Conservation (phyloP, 2,329 filamentous ascomycete genomes). For the Ascochyta clinopodiicola region DNA sequence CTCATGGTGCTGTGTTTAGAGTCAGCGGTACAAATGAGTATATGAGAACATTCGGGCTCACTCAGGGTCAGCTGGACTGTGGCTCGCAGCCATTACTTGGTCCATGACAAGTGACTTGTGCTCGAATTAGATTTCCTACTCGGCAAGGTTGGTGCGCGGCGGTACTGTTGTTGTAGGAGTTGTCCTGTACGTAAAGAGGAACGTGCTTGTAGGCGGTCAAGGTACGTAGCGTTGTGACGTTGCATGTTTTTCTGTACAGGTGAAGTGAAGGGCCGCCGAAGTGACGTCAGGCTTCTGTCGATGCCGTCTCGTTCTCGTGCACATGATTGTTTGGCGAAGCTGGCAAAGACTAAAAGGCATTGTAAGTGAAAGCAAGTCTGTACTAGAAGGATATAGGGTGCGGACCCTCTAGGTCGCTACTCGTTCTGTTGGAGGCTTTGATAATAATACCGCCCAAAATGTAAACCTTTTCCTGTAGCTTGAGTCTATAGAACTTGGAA, state of each 20-base stretch:
- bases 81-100: background rate
- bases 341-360: too few relatives aligned
- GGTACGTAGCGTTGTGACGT: background rate
- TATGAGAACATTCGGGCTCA: background rate
- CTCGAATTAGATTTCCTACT: background rate
- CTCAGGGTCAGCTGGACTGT: background rate
- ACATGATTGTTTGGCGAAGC: too few relatives aligned
- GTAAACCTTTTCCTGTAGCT: too few relatives aligned
- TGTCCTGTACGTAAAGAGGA: background rate
- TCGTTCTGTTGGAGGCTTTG: too few relatives aligned
- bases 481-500: too few relatives aligned
- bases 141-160: background rate
- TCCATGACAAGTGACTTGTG: background rate
- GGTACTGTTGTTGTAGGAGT: background rate
- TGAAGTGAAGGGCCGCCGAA: conserved; percentile 2
- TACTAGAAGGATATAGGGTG: too few relatives aligned
- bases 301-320: background rate
- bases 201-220: background rate
- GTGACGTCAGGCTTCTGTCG: background rate
- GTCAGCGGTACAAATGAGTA: background rate
- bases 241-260: background rate
- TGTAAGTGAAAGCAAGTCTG: too few relatives aligned
- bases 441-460: too few relatives aligned
- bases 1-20: background rate
- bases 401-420: too few relatives aligned